Evolutionary conservation across 179 eudicot species (phyloP), one percentile per base, ranked within the genome.

Genomic region (Heliamphora pulchella): DNA sequence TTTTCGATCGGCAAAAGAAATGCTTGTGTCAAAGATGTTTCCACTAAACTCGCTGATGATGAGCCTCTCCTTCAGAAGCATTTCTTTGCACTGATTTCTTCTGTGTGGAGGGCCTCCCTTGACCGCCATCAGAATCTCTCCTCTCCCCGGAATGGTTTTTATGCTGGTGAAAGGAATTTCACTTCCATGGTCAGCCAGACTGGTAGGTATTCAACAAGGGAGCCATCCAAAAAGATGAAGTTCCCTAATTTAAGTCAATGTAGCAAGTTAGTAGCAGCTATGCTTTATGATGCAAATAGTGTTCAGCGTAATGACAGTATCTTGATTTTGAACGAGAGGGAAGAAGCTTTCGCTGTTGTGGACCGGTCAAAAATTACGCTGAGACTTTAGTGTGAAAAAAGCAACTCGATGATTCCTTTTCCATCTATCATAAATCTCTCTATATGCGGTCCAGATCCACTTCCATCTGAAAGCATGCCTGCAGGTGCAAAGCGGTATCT

Each of bases 41-140:
- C 89, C 46, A 89, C 90, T 84, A 92, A 91, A 76, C 85, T 88
- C 76, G 93, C 96, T 31, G 99, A 92, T 83, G 81, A 87, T 74
- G 98, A 92, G 83, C 85, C 89, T 43, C 98, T 94, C 78, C 86
- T 94, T 85, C 98, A 94, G 81, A 87, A 86, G 81, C 99, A 96
- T 85, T 96, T 96, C 82, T 88, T 89, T 81, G 85, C 93, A 55
- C 74, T 96, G 74, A 89, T 96, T 76, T 87, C 91, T 77, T 83
- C 98, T 53, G 88, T 82, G 46, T 96, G 98, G 98, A 92, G 90
- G 82, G 80, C 88, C 15, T 79, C 86, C 43, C 64, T 80, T 81
- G 86, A 82, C 79, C 90, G 76, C 77, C 89, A 74, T 55, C 84
- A 72, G 15, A 84, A 57, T 65, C 80, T 78, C 69, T 75, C 85